phyloP scores from a whole-genome alignment of 495 filamentous ascomycete genomes.

The Neurospora sp. region DNA sequence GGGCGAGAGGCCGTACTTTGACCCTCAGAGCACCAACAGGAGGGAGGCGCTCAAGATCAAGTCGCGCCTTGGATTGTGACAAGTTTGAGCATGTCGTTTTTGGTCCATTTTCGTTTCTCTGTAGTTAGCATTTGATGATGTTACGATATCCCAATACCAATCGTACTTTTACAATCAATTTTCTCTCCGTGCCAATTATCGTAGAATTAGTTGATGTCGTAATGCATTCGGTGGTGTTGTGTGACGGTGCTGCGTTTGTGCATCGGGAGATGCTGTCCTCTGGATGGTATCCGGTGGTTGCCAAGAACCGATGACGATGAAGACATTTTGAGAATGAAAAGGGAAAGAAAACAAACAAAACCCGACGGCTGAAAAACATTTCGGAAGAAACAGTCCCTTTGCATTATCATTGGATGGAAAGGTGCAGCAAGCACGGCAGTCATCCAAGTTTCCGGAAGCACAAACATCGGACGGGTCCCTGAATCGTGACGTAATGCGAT shows the following conservation, averaged over 20 bases:
- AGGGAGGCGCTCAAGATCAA: conserved; percentile 39
- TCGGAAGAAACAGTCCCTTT: neutral
- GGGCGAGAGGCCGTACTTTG: conserved; percentile 63
- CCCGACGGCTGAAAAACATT: neutral
- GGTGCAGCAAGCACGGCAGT: neutral
- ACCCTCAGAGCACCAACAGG: conserved; percentile 47
- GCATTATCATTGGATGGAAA: neutral
- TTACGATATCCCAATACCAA: neutral
- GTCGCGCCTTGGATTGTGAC: neutral
- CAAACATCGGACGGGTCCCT: neutral
- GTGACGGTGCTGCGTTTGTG: neutral
- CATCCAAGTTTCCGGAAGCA: neutral
- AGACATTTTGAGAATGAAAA: neutral
- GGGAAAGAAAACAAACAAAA: neutral
- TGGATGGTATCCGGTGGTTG: neutral
- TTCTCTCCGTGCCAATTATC: too few relatives aligned
- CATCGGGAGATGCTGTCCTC: neutral
- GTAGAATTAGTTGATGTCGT: neutral
- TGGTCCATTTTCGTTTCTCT: neutral
- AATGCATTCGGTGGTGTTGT: neutral
- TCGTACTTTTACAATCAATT: neutral
- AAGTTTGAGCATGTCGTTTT: neutral
- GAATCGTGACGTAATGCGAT: neutral
- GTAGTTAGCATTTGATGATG: neutral
- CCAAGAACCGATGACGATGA: neutral